Evolutionary conservation across 306 rosid species (phyloP).

Genomic region (Inga leiocalycina): DNA sequence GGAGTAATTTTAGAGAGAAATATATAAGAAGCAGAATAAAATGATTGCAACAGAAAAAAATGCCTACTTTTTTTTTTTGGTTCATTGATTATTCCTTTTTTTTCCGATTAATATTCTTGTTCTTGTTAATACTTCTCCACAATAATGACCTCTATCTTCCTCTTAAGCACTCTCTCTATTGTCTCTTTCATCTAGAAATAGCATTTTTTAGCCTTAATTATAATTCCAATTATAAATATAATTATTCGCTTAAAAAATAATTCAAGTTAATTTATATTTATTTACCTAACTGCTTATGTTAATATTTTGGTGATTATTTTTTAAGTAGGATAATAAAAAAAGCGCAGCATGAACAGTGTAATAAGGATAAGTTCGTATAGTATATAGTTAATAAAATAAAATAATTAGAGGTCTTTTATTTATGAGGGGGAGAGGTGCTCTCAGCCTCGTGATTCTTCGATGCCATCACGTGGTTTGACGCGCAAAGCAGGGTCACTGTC

Average conservation of each 20-base stretch:
- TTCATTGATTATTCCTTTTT: not conserved
- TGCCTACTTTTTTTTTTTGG: not conserved
- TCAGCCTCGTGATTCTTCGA: not conserved
- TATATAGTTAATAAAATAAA: not conserved
- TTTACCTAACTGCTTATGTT: not conserved
- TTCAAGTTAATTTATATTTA: not conserved
- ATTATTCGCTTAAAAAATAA: not conserved
- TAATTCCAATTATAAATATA: not conserved
- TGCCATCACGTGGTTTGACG: slow-evolving; percentile 44
- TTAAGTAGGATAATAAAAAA: not conserved
- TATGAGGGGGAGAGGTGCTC: not conserved
- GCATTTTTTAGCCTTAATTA: no score
- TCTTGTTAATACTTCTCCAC: not conserved
- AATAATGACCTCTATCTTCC: not conserved
- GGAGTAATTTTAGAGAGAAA: not conserved
- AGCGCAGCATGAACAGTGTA: not conserved
- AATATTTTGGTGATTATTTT: not conserved
- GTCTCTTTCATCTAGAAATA: not conserved
- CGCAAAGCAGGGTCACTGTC: slow-evolving; percentile 28
- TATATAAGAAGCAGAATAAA: not conserved
- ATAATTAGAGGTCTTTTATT: not conserved
- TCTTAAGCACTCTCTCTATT: not conserved
- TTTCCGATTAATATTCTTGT: not conserved
- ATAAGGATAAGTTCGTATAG: not conserved
- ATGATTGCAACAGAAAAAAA: not conserved